Conservation (phyloP, 768 basidiomycete species). For the Lyophyllum semitale region DNA sequence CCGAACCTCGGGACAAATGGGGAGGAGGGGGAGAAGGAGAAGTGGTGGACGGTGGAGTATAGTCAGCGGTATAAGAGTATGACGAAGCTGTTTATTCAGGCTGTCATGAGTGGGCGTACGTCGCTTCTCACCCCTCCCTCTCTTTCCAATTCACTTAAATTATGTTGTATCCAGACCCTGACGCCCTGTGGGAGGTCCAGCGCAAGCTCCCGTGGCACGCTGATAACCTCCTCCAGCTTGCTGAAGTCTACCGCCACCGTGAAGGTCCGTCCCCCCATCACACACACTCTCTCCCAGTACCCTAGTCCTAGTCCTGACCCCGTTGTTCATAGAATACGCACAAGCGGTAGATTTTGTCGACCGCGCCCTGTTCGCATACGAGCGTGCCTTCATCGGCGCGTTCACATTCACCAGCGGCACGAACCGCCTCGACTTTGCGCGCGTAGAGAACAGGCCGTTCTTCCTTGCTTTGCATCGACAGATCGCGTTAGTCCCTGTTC, state of each 20-base stretch:
- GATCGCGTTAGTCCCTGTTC: slow-evolving; percentile 66
- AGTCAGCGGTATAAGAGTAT: slow-evolving; percentile 81
- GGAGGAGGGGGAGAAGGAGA: slow-evolving; percentile 51
- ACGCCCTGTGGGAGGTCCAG: too few relatives aligned
- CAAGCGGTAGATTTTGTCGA: slow-evolving; percentile 88
- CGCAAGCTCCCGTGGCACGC: too few relatives aligned
- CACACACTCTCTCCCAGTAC: not conserved
- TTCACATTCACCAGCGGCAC: slow-evolving; percentile 84
- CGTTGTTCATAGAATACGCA: slow-evolving; percentile 63
- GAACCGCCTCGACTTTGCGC: slow-evolving; percentile 86
- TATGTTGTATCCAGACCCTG: too few relatives aligned
- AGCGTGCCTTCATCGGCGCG: slow-evolving; percentile 83
- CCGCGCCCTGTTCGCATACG: slow-evolving; percentile 91
- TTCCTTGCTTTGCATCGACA: slow-evolving; percentile 87
- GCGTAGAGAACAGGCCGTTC: slow-evolving; percentile 90
- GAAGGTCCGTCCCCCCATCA: slow-evolving; percentile 5
- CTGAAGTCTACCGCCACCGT: too few relatives aligned
- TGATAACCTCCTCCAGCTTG: too few relatives aligned
- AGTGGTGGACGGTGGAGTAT: slow-evolving; percentile 90
- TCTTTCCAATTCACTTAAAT: too few relatives aligned
- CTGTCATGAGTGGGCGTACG: slow-evolving; percentile 86
- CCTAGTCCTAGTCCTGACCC: not conserved
- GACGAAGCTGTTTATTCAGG: slow-evolving; percentile 78
- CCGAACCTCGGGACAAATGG: slow-evolving; percentile 41
- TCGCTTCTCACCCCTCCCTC: too few relatives aligned